A percentile compares a stretch with the other conserved stretches of the same genome.
Conservation (phyloP, 2,329 filamentous ascomycete species). For the Sporothrix sp. region DNA sequence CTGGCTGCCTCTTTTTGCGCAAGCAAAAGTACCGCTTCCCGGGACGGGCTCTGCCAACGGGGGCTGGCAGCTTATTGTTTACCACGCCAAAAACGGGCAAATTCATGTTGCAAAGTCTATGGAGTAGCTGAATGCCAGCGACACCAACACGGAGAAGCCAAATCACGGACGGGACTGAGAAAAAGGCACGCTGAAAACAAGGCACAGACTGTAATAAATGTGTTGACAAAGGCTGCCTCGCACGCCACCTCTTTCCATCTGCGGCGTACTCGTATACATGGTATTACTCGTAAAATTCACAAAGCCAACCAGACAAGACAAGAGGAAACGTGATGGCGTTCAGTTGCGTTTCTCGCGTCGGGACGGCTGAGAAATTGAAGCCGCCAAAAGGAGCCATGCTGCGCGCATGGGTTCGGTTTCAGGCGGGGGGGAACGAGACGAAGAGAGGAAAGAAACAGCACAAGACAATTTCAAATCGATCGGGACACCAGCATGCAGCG, state of each 20-base stretch:
- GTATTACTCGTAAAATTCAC: too few relatives aligned
- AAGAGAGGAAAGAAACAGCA: background rate
- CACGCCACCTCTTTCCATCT: too few relatives aligned
- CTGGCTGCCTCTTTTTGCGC: constrained; percentile 5
- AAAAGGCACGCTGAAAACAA: background rate
- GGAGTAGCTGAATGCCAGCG: too few relatives aligned
- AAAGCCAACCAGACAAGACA: too few relatives aligned
- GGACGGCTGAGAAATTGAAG: background rate
- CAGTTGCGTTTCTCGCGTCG: constrained; percentile 2
- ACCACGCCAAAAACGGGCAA: too few relatives aligned
- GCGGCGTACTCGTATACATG: too few relatives aligned
- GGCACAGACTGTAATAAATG: background rate
- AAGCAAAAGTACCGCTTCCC: background rate
- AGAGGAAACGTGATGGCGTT: too few relatives aligned
- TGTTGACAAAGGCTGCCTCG: too few relatives aligned
- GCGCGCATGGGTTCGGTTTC: background rate
- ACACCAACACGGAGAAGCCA: background rate
- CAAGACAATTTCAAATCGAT: too few relatives aligned
- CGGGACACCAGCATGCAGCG: background rate
- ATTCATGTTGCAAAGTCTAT: too few relatives aligned
- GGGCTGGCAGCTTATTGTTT: too few relatives aligned
- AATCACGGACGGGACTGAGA: background rate
- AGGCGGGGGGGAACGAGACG: background rate
- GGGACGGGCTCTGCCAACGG: background rate
- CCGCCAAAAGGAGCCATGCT: background rate